A percentile compares a stretch with the other conserved stretches of the same genome.
These are phyloP conservation scores for Fraxinus anomala DNA, from an alignment of 257 asterid genomes.

Conservation along the genomic window DNA sequence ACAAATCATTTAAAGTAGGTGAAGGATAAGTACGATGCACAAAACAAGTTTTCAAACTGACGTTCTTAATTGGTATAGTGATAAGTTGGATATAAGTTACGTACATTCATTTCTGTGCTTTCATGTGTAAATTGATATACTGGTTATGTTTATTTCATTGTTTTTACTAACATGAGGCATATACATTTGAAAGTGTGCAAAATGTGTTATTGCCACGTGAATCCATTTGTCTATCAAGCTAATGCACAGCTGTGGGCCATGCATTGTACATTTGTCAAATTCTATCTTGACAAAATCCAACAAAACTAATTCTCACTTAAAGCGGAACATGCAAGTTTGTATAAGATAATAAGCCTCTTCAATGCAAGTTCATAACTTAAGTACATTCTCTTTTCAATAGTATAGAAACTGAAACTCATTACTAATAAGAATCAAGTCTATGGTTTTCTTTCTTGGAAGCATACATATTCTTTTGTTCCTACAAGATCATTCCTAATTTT, in stretches of 20 bases:
- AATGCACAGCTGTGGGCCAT: background rate
- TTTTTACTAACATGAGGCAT: conserved; percentile 6
- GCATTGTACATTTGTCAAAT: background rate
- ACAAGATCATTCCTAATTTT: background rate
- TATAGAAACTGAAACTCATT: background rate
- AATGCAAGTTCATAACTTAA: conserved; percentile 6
- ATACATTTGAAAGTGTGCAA: background rate
- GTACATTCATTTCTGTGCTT: conserved; percentile 1
- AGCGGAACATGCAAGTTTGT: background rate
- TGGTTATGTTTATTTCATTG: background rate
- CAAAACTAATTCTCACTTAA: background rate
- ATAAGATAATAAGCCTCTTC: background rate
- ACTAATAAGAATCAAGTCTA: background rate
- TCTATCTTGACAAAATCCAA: conserved; percentile 7
- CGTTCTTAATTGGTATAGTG: background rate
- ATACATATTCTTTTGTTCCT: background rate
- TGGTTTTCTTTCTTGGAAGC: background rate
- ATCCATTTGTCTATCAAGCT: conserved; percentile 6
- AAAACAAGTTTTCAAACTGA: conserved; percentile 1
- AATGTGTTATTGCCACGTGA: background rate
- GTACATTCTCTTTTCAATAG: background rate
- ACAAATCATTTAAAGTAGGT: conserved; percentile 27
- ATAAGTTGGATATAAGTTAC: background rate
- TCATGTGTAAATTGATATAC: background rate
- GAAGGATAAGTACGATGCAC: conserved; percentile 2